phyloP scores from a whole-genome alignment of 148 eudicot species.

The Heliosperma pusillum region DNA sequence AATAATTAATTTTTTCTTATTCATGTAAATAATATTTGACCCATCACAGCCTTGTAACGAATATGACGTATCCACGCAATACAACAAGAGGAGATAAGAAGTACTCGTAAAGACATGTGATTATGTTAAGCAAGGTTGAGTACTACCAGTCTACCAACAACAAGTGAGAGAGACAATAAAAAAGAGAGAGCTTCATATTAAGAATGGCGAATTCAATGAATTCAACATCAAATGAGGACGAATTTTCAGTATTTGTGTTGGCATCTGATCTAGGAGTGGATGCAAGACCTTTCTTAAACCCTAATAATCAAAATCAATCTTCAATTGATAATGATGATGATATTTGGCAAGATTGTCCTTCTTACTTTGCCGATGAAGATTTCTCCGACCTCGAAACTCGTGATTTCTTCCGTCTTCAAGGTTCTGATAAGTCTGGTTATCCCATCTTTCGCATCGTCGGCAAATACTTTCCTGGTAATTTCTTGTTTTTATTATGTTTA shows the following conservation, averaged over 20 bases:
- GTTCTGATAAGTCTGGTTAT: slow-evolving; percentile 60
- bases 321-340: slow-evolving; percentile 32
- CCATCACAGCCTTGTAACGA: too few relatives aligned
- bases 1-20: too few relatives aligned
- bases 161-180: too few relatives aligned
- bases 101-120: too few relatives aligned
- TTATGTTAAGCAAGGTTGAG: too few relatives aligned
- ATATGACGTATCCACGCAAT: too few relatives aligned
- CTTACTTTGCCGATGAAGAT: slow-evolving; percentile 53
- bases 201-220: slow-evolving; percentile 10
- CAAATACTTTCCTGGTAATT: slow-evolving; percentile 75
- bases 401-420: slow-evolving; percentile 60
- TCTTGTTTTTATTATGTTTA: slow-evolving; percentile 4
- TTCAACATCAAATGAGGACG: slow-evolving; percentile 35
- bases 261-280: slow-evolving; percentile 83
- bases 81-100: too few relatives aligned
- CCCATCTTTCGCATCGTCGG: slow-evolving; percentile 85
- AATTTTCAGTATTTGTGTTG: slow-evolving; percentile 70
- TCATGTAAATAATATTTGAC: too few relatives aligned
- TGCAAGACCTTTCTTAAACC: slow-evolving; percentile 62
- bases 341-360: slow-evolving; percentile 79
- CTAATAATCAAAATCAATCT: slow-evolving; percentile 13
- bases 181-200: not conserved
- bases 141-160: too few relatives aligned
- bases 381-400: slow-evolving; percentile 77